A percentile compares a stretch with the other conserved stretches of the same genome.
These are phyloP conservation scores for Sphenostylis stenocarpa DNA, from an alignment of 306 rosid genomes.

Conservation along the genomic window DNA sequence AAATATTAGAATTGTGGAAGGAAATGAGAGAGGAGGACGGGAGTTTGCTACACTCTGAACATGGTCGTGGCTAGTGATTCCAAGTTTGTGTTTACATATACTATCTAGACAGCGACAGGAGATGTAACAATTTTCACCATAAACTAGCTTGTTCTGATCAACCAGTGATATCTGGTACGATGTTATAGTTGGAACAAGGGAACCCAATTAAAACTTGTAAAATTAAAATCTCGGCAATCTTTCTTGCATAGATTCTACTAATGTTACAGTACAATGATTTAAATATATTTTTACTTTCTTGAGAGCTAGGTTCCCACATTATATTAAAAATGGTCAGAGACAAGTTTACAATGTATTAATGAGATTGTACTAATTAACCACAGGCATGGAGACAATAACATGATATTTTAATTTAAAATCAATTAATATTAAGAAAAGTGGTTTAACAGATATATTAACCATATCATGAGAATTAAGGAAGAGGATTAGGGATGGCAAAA, in stretches of 20 bases:
- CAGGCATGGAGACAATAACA: too few relatives aligned
- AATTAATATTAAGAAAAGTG: too few relatives aligned
- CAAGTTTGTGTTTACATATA: neutral
- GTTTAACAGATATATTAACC: too few relatives aligned
- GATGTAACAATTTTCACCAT: neutral
- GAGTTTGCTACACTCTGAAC: constrained; percentile 40
- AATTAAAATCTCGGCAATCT: neutral
- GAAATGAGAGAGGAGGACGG: constrained; percentile 59
- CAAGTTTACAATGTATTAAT: too few relatives aligned
- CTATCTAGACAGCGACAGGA: neutral
- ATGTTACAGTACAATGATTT: neutral
- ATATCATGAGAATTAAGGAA: too few relatives aligned
- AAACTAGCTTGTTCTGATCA: neutral
- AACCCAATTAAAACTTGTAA: neutral
- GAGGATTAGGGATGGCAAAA: too few relatives aligned
- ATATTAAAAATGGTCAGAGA: too few relatives aligned
- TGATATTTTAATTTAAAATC: too few relatives aligned
- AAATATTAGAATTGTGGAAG: constrained; percentile 75
- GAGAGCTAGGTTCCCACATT: too few relatives aligned
- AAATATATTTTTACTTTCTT: neutral
- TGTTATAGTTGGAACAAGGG: constrained; percentile 1
- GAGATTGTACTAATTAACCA: too few relatives aligned
- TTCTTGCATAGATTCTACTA: neutral
- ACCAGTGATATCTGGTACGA: neutral
- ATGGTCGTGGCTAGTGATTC: constrained; percentile 26